phyloP scores from a whole-genome alignment of 768 basidiomycete species.

The Rickenella mellea region DNA sequence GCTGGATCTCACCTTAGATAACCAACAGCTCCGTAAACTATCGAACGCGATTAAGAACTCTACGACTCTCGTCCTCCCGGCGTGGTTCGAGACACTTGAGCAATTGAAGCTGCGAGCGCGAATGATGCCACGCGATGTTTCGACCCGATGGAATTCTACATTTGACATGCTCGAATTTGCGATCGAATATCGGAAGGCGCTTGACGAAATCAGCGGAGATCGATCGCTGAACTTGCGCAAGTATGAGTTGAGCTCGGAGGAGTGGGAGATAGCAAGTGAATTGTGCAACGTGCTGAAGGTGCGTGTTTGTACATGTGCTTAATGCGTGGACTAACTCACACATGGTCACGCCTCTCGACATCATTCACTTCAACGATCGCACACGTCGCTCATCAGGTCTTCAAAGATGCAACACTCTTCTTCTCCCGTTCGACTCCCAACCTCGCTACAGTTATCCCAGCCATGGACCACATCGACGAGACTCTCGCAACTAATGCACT shows the following conservation, averaged over 20 bases:
- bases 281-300: constrained; percentile 22
- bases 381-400: too few species aligned
- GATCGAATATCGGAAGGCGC: constrained; percentile 15
- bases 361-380: too few species aligned
- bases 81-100: constrained; percentile 5
- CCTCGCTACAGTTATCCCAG: constrained; percentile 14
- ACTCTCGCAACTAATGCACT: constrained; percentile 1
- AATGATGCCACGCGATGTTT: constrained; percentile 9
- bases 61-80: constrained; percentile 4
- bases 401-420: constrained; percentile 24
- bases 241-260: constrained; percentile 16
- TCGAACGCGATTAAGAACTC: constrained; percentile 9
- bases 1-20: not conserved
- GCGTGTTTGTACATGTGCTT: too few species aligned
- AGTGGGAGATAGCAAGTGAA: constrained; percentile 26
- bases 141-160: constrained; percentile 12
- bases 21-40: constrained; percentile 7
- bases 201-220: constrained; percentile 17
- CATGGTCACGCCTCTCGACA: too few species aligned
- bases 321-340: too few species aligned
- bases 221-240: constrained; percentile 12
- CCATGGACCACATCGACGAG: constrained; percentile 17
- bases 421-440: constrained; percentile 20
- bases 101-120: constrained; percentile 6
- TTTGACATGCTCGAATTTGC: constrained; percentile 27